These are phyloP conservation scores for Parmelia sp. DNA, from an alignment of 495 filamentous ascomycete genomes.

Conservation along the genomic window DNA sequence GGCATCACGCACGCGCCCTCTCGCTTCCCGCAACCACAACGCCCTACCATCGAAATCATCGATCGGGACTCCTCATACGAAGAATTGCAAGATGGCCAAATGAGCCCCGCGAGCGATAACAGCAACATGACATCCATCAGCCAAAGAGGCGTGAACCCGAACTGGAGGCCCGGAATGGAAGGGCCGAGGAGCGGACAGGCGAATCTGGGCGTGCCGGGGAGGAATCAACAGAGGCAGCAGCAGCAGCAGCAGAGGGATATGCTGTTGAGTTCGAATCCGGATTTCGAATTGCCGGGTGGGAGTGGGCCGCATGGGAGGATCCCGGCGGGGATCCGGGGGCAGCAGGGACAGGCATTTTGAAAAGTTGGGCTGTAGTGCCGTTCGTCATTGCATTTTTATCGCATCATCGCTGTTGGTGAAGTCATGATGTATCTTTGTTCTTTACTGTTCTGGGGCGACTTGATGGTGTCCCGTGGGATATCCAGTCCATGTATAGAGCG, in stretches of 20 bases:
- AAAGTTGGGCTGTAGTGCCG: neutral
- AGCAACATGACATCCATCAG: constrained; percentile 69
- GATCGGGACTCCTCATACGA: constrained; percentile 38
- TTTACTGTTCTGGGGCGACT: neutral
- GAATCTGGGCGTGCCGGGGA: constrained; percentile 23
- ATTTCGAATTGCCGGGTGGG: constrained; percentile 52
- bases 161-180: constrained; percentile 52
- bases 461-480: too few species aligned
- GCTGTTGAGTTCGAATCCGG: constrained; percentile 63
- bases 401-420: neutral
- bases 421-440: neutral
- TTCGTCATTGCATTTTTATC: neutral
- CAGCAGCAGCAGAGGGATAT: constrained; percentile 49
- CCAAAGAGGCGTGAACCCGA: constrained; percentile 79
- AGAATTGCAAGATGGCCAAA: constrained; percentile 56
- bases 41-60: constrained; percentile 29
- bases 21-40: constrained; percentile 28
- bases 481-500: too few species aligned
- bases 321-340: constrained; percentile 4
- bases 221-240: constrained; percentile 27
- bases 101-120: constrained; percentile 65
- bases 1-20: constrained; percentile 30
- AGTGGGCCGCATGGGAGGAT: constrained; percentile 10
- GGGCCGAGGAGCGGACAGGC: constrained; percentile 16
- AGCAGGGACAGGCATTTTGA: constrained; percentile 24